Conservation (phyloP, 495 filamentous ascomycete species). For the Chlorociboria aeruginascens region DNA sequence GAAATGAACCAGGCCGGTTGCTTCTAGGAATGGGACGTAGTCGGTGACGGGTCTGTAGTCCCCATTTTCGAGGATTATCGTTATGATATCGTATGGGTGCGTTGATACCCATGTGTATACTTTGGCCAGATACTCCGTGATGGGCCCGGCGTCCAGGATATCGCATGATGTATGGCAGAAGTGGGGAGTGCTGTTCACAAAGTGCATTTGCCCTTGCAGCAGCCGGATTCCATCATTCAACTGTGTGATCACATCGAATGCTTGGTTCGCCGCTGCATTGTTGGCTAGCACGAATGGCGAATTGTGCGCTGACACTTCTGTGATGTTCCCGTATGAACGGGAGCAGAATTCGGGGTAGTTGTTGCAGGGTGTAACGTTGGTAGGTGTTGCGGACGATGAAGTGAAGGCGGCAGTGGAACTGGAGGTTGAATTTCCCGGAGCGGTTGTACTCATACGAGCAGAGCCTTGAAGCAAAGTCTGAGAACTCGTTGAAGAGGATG, state of each 20-base stretch:
- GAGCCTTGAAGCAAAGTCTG: conserved; percentile 25
- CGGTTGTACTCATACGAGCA: conserved; percentile 16
- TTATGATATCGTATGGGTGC: conserved; percentile 84
- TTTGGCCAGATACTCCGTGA: conserved; percentile 58
- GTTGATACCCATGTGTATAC: conserved; percentile 61
- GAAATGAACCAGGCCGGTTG: conserved; percentile 55
- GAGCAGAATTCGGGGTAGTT: conserved; percentile 71
- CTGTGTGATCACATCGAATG: conserved; percentile 55
- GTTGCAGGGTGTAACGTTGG: conserved; percentile 75
- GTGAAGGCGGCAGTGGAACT: conserved; percentile 27
- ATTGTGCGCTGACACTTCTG: conserved; percentile 77
- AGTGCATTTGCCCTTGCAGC: conserved; percentile 67
- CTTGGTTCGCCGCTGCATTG: conserved; percentile 62
- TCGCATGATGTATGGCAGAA: conserved; percentile 72
- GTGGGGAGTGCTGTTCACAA: conserved; percentile 33
- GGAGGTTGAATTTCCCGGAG: conserved; percentile 18
- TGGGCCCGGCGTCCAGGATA: conserved; percentile 67
- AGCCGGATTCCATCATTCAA: conserved; percentile 85
- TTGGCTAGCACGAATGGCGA: conserved; percentile 64
- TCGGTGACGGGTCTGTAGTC: conserved; percentile 32
- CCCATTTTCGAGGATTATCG: conserved; percentile 70
- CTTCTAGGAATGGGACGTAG: conserved; percentile 33
- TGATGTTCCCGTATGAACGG: conserved; percentile 82
- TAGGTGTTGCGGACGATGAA: conserved; percentile 31
- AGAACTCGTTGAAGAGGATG: conserved; percentile 1